Conservation (phyloP, 257 asterid species). For the Solanum tarijense region DNA sequence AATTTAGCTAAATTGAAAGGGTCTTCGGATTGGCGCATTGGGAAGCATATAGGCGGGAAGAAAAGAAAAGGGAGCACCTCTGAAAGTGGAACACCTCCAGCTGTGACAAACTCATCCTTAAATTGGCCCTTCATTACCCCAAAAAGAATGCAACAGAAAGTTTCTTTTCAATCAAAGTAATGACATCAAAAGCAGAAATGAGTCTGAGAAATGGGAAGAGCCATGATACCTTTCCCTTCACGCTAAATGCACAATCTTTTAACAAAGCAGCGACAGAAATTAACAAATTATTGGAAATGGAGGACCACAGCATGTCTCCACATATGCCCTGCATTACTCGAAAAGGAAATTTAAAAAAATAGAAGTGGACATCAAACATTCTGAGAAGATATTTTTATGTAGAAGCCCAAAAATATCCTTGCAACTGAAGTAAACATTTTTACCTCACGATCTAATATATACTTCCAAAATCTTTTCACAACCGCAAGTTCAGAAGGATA, state of each 20-base stretch:
- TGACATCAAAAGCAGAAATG: background rate
- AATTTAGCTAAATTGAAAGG: background rate
- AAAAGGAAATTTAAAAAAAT: background rate
- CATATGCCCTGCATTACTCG: constrained; percentile 31
- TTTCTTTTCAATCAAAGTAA: background rate
- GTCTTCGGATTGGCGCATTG: background rate
- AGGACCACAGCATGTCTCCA: constrained; percentile 79
- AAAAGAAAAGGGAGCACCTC: constrained; percentile 48
- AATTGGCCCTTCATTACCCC: constrained; percentile 63
- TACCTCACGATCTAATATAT: constrained; percentile 69
- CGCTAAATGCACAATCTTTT: constrained; percentile 50
- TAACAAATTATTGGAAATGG: constrained; percentile 49
- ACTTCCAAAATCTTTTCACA: constrained; percentile 91
- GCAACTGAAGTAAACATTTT: constrained; percentile 11
- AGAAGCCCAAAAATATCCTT: constrained; percentile 11
- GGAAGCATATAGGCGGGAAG: background rate
- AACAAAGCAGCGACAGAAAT: constrained; percentile 46
- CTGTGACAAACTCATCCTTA: constrained; percentile 97
- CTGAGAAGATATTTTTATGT: background rate
- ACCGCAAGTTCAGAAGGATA: constrained; percentile 65
- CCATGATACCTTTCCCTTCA: constrained; percentile 72
- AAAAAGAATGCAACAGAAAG: background rate
- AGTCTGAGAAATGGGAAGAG: background rate
- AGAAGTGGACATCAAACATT: constrained; percentile 3
- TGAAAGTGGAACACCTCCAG: constrained; percentile 93